Evolutionary conservation across 768 basidiomycete species (phyloP), one percentile per base, ranked within the genome.

Genomic region (Lactarius tabidus): DNA sequence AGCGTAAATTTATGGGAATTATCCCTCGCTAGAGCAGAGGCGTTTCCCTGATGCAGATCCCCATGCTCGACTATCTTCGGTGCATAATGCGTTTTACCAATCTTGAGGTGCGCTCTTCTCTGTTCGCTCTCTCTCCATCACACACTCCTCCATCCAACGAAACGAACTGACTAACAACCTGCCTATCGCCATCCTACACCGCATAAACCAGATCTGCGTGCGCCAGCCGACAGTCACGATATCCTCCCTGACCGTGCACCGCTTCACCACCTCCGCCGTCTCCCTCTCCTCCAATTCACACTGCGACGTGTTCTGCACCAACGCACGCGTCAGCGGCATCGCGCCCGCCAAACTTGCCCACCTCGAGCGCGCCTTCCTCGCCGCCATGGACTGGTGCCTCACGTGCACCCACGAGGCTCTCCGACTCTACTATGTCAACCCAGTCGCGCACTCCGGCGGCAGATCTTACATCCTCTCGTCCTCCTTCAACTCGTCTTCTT

Each of bases 1-100:
- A 33, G 3, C 33, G 33, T 8, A 4, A 33, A 33, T 33, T 33
- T 33, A 33, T 3, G 33, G 4, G 4, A 33, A 3, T 33, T 33
- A 33, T 33, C 8, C 8, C 33, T 33, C 33, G 33, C 33, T 33
- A 33, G 33, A 4, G 33, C 33, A 33, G 33, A 8, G 8, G 33
- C 4, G 33, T 33, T 33, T 33, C 33, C 33, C 33, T 33, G 33
- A 33, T 33, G 33, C 36, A n/a, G n/a, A n/a, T n/a, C n/a, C n/a
- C n/a, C n/a, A n/a, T n/a, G n/a, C n/a, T n/a, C n/a, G n/a, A n/a
- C n/a, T n/a, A n/a, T n/a, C n/a, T n/a, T n/a, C n/a, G n/a, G n/a
- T n/a, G n/a, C n/a, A n/a, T n/a, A 98, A 90, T 97, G 70, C 86
- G 84, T 71, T 99, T 93, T 76, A 95, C 95, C 64, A 98, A 96